Conservation (phyloP, 2,329 filamentous ascomycete species). For the Botrytis squamosa region DNA sequence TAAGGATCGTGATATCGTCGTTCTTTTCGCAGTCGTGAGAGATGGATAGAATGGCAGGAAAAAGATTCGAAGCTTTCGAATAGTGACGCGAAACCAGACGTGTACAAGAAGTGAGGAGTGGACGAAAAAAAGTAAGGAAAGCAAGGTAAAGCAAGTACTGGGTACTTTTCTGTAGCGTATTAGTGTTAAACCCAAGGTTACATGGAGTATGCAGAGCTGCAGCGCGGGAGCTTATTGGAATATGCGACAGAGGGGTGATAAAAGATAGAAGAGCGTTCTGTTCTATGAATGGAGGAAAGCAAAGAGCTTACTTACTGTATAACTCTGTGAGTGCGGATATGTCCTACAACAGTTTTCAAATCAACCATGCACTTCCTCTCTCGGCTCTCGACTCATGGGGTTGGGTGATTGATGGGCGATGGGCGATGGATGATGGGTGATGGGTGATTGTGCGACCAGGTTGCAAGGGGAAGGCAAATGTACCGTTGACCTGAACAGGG, state of each 20-base stretch:
- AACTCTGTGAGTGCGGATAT: not conserved
- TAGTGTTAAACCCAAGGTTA: conserved; percentile 6
- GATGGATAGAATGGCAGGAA: conserved; percentile 9
- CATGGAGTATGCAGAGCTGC: not conserved
- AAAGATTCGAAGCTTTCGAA: not conserved
- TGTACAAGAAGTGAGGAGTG: not conserved
- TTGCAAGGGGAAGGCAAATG: conserved; percentile 9
- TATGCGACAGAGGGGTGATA: not conserved
- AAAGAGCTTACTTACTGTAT: not conserved
- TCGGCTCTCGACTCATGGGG: conserved; percentile 11
- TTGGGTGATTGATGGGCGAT: not conserved
- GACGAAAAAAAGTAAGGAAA: not conserved
- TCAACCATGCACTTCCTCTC: conserved; percentile 2
- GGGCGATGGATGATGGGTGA: not conserved
- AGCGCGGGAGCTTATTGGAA: conserved; percentile 3
- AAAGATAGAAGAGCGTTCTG: conserved; percentile 2
- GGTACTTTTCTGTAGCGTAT: conserved; percentile 1
- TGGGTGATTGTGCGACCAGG: not conserved
- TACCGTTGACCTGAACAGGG: not conserved
- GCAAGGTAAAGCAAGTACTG: not conserved
- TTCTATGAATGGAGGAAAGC: not conserved
- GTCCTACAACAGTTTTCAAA: not conserved
- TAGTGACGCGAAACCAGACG: conserved; percentile 1
- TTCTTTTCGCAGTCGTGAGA: not conserved
- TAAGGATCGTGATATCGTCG: conserved; percentile 15